Evolutionary conservation across 306 rosid genomes (phyloP).

Genomic region (Trifolium dubium): DNA sequence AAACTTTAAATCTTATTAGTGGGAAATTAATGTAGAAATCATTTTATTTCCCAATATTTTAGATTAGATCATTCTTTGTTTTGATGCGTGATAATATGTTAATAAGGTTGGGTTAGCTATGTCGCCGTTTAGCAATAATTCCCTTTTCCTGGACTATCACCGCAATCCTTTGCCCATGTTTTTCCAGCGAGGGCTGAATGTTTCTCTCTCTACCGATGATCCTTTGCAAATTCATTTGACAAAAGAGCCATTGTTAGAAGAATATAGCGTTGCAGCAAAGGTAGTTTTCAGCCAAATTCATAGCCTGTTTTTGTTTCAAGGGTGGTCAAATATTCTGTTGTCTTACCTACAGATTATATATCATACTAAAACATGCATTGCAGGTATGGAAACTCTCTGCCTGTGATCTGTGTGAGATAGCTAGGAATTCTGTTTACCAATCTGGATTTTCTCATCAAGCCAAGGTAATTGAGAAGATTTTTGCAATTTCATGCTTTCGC

Average conservation of each 20-base stretch:
- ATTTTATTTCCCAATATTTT: conserved; percentile 4
- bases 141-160: conserved; percentile 85
- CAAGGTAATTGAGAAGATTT: conserved; percentile 58
- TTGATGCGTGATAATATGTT: conserved; percentile 17
- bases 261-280: conserved; percentile 61
- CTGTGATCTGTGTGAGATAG: conserved; percentile 86
- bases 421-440: conserved; percentile 87
- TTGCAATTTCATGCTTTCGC: neutral
- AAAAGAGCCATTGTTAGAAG: conserved; percentile 56
- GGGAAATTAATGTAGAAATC: conserved; percentile 10
- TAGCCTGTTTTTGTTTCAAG: neutral
- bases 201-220: conserved; percentile 86
- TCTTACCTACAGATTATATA: conserved; percentile 22
- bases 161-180: conserved; percentile 82
- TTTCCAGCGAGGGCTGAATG: conserved; percentile 84
- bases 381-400: conserved; percentile 92
- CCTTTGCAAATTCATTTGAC: conserved; percentile 67
- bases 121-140: conserved; percentile 91
- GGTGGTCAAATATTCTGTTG: conserved; percentile 25
- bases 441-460: conserved; percentile 83
- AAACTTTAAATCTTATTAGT: conserved; percentile 6
- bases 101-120: conserved; percentile 67
- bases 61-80: conserved; percentile 25
- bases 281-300: conserved; percentile 29
- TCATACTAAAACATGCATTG: conserved; percentile 32